Evolutionary conservation across 345 rosid species (phyloP), one percentile per base, ranked within the genome.

Genomic region (Barbarea vulgaris): DNA sequence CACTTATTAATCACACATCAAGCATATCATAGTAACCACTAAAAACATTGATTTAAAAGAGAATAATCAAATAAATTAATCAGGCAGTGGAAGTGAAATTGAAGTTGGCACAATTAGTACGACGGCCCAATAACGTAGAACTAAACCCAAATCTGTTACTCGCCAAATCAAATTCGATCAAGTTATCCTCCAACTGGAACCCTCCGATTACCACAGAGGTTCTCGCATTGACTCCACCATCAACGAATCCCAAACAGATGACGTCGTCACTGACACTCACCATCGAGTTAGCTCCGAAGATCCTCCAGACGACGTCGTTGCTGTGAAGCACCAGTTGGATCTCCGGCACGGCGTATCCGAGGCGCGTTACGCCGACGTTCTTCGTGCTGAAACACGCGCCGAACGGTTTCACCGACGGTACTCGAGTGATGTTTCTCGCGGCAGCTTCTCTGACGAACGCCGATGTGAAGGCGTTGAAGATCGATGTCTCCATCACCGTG

Each of bases 191-290:
- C 79, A 86, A 30, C 68, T 87, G 97, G 25, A 21, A 55, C 69
- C 97, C 97, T 79, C 96, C 93, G 13, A 91, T 79, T 7, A 89
- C 87, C 3, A 91, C 64, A 2, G 96, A 85, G 12, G 96, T 89
- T 73, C 17, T 73, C 0, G 88, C 87, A 27, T 80, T 76, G 17
- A 73, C 77, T 4, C 96, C 96, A 7, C 97, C 97, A 25, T 91
- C 83, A 14, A 91, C 82, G 13, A 89, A 87, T 14, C 90, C 97
- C 13, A 87, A 80, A 60, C 96, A 91, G 60, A 83, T 33, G 33
- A 87, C 90, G 1, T 77, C 73, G 7, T 68, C 62, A 8, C 67
- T 78, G 3, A 85, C 93, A 11, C 70, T 39, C 36, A 89, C 96
- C 90, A 89, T 89, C 2, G 91, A 91, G 71, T 89, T 91, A 1